These are phyloP conservation scores for Carallia brachiata DNA, from an alignment of 345 rosid species.

Conservation along the genomic window DNA sequence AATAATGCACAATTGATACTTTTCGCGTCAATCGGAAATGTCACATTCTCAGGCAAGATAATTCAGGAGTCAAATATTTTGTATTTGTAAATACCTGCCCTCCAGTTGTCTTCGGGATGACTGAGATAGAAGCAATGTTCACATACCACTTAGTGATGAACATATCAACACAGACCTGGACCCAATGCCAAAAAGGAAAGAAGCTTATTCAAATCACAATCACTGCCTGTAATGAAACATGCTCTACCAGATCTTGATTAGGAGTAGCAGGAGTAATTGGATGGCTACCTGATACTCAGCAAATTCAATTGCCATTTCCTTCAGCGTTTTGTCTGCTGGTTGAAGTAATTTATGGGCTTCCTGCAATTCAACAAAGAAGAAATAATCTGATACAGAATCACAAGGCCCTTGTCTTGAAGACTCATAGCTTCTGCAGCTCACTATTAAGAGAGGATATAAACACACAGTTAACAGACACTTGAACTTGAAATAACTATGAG, in stretches of 20 bases:
- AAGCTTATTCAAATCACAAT: background rate
- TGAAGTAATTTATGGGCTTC: slow-evolving; percentile 95
- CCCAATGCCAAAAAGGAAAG: background rate
- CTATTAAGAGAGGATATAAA: background rate
- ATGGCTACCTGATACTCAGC: slow-evolving; percentile 88
- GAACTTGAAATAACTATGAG: background rate
- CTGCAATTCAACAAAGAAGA: slow-evolving; percentile 41
- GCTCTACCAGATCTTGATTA: too few species aligned
- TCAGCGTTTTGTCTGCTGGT: slow-evolving; percentile 83
- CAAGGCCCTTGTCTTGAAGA: too few species aligned
- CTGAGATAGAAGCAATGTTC: slow-evolving; percentile 81
- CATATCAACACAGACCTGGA: slow-evolving; percentile 87
- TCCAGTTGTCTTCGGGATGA: slow-evolving; percentile 84
- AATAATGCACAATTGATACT: background rate
- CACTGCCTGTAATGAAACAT: background rate
- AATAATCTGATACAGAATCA: background rate
- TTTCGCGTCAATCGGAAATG: background rate
- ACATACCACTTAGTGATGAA: slow-evolving; percentile 73
- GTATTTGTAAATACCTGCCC: slow-evolving; percentile 53
- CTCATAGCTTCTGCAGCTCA: background rate
- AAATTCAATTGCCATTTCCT: slow-evolving; percentile 95
- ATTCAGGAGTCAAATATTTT: background rate
- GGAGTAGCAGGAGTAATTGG: too few species aligned
- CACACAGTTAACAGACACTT: background rate
- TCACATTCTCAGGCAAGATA: background rate